These are phyloP conservation scores for Solanum sejunctum DNA, from an alignment of 257 asterid genomes.

Conservation along the genomic window DNA sequence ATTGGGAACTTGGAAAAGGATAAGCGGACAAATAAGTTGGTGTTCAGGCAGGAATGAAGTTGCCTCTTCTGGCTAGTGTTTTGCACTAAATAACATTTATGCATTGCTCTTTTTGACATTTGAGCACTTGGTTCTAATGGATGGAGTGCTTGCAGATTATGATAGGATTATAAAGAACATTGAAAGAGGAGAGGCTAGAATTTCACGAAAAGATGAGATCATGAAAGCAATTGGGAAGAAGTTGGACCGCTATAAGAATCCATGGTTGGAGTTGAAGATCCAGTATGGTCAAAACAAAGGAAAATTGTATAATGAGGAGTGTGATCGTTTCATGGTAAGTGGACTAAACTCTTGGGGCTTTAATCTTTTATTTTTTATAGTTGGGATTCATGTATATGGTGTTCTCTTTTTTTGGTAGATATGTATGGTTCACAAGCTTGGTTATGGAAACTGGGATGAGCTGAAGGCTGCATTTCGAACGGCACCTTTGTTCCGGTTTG, in stretches of 20 bases:
- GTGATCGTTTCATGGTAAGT: conserved; percentile 97
- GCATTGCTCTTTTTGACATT: neutral
- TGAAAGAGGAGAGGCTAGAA: conserved; percentile 98
- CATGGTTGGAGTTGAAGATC: conserved; percentile 92
- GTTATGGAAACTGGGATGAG: conserved; percentile 99
- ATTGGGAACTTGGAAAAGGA: neutral
- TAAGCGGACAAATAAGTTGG: neutral
- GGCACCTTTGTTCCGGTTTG: conserved; percentile 89
- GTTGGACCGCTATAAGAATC: conserved; percentile 92
- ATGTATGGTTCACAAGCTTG: conserved; percentile 98
- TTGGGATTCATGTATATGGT: neutral
- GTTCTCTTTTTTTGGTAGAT: conserved; percentile 30
- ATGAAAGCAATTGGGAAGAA: conserved; percentile 97
- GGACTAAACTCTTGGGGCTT: neutral
- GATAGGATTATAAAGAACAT: conserved; percentile 89
- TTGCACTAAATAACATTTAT: neutral
- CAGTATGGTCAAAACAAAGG: conserved; percentile 99
- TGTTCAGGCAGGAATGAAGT: neutral
- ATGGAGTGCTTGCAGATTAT: conserved; percentile 51
- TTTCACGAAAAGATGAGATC: conserved; percentile 92
- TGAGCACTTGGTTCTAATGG: neutral
- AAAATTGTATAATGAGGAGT: conserved; percentile 94
- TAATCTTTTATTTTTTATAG: neutral
- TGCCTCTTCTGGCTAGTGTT: neutral
- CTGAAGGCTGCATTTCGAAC: conserved; percentile 95